phyloP scores from a whole-genome alignment of 2,329 filamentous ascomycete genomes.

The Gremmenia infestans region DNA sequence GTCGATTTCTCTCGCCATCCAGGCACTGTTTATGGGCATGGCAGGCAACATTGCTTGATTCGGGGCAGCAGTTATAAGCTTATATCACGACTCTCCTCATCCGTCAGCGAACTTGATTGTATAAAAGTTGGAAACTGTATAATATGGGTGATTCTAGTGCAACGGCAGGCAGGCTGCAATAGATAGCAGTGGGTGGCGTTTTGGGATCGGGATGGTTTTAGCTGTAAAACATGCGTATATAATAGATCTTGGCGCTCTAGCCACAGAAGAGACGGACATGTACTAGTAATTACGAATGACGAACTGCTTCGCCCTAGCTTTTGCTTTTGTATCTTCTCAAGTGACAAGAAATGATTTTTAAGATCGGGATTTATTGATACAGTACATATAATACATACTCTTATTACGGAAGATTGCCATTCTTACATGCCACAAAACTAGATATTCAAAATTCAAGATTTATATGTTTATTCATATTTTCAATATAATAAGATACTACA shows the following conservation, averaged over 20 bases:
- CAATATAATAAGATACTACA: too few relatives aligned
- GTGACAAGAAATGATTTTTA: too few relatives aligned
- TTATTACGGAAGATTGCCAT: too few relatives aligned
- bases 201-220: neutral
- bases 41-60: constrained; percentile 67
- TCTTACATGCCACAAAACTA: too few relatives aligned
- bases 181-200: neutral
- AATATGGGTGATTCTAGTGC: neutral
- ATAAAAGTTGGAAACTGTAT: constrained; percentile 18
- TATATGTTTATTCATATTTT: too few relatives aligned
- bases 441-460: too few relatives aligned
- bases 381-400: too few relatives aligned
- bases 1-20: constrained; percentile 87
- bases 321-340: too few relatives aligned
- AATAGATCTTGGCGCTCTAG: neutral
- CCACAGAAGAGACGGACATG: neutral
- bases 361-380: too few relatives aligned
- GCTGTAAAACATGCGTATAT: neutral
- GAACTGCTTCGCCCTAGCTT: neutral
- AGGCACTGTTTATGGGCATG: constrained; percentile 92
- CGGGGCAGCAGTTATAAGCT: neutral
- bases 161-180: neutral
- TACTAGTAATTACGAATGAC: neutral
- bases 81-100: constrained; percentile 13
- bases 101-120: constrained; percentile 14